Evolutionary conservation across 495 filamentous ascomycete species (phyloP), one percentile per base, ranked within the genome.

Genomic region (Oidiodendron maius): DNA sequence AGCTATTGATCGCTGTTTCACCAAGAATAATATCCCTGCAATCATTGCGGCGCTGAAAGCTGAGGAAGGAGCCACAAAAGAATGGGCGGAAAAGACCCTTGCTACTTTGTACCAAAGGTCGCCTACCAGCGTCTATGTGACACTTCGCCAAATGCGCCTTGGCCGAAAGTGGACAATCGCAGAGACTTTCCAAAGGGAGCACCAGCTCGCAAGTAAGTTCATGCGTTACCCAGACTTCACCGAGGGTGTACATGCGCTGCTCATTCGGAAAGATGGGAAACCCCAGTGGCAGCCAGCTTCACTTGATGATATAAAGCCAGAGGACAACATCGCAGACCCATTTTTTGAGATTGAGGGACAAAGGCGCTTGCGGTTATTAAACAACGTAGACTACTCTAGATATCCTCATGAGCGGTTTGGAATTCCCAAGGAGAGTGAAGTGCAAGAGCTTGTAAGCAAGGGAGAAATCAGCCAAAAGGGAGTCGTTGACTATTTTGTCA

Each of bases 171-270:
- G 93, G 93, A 67, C 64, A 45, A 96, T 97, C 56, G 61, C 72
- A 4, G 75, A 91, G 64, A 80, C 93, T 1, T 97, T 96, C 74
- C 70, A 80, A 59, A 79, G 81, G 28, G 93, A 98, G 68, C 72
- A 89, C 64, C 70, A 79, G 52, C 82, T 97, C 28, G 87, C 93
- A 3, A 61, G 72, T 34, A 74, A 77, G 43, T 96, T 97, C 72
- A 95, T 97, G 91, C 62, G 66, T 25, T 80, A 87, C 58, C 83
- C 80, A 3, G 93, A 98, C 64, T 98, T 97, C 64, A 77, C 77
- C 38, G 82, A 88, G 64, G 93, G 93, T 32, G 91, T 97, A 36
- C 78, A 77, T 44, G 82, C 89, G 21, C 73, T 78, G 18, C 72
- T 97, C 20, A 75, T 91, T 53, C 71, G 75, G 25, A 87, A 88